phyloP scores from a whole-genome alignment of 2,329 filamentous ascomycete genomes.

The Graphiopsis chlorocephala region DNA sequence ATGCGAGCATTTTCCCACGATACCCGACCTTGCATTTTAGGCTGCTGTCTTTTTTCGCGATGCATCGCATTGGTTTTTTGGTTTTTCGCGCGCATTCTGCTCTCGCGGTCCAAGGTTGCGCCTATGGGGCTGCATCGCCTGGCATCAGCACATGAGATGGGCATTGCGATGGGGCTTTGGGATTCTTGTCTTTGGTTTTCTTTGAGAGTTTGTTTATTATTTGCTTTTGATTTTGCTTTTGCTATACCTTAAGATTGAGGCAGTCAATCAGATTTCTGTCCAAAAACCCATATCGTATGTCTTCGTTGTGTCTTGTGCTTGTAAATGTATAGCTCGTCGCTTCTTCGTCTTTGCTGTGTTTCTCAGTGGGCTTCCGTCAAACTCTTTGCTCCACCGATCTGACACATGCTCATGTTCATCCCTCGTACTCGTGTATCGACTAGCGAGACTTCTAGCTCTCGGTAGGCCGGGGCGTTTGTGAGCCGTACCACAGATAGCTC shows the following conservation, averaged over 20 bases:
- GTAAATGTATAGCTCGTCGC: too few species aligned
- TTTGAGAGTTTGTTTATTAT: background rate
- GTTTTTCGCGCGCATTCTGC: background rate
- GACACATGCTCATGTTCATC: background rate
- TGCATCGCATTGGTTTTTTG: background rate
- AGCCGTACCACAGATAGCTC: background rate
- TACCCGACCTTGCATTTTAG: background rate
- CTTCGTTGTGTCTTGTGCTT: background rate
- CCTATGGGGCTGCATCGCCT: background rate
- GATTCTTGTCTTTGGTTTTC: background rate
- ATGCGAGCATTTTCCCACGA: background rate
- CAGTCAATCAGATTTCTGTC: constrained; percentile 4
- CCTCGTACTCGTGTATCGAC: background rate
- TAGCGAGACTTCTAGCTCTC: background rate
- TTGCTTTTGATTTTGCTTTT: background rate
- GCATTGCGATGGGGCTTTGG: background rate
- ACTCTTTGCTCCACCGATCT: background rate
- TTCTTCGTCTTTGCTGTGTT: background rate
- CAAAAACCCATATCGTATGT: background rate
- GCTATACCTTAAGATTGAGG: background rate
- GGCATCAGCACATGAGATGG: background rate
- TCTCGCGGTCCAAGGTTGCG: background rate
- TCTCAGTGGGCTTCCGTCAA: background rate
- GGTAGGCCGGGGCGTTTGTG: background rate
- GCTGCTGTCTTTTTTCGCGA: background rate